phyloP scores from a whole-genome alignment of 257 asterid genomes.

The Plantago elongata region DNA sequence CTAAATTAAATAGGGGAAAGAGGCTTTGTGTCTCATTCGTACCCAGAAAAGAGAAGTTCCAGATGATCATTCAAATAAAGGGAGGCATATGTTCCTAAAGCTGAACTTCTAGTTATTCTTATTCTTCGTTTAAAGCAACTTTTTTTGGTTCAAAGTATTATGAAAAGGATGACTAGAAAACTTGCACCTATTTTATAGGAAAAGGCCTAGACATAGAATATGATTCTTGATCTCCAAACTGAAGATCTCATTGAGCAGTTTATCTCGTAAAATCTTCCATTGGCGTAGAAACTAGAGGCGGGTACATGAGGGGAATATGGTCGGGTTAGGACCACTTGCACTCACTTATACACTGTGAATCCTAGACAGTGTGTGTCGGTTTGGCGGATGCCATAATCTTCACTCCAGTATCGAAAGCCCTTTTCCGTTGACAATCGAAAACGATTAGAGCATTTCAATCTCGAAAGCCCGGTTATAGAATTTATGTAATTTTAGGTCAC shows the following conservation, averaged over 20 bases:
- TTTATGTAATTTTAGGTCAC: too few species aligned
- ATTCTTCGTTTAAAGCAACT: conserved; percentile 11
- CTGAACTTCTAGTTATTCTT: conserved; percentile 30
- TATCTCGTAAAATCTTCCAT: too few species aligned
- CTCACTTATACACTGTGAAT: too few species aligned
- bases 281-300: background rate
- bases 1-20: conserved; percentile 17
- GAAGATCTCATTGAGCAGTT: background rate
- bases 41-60: conserved; percentile 2
- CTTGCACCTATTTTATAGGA: conserved; percentile 1
- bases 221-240: conserved; percentile 7
- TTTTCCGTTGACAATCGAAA: too few species aligned
- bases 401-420: too few species aligned
- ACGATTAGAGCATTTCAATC: too few species aligned
- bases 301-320: background rate
- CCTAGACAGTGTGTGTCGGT: too few species aligned
- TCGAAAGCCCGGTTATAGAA: too few species aligned
- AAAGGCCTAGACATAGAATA: background rate
- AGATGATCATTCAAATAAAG: conserved; percentile 11
- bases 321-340: too few species aligned
- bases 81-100: conserved; percentile 29
- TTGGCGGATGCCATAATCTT: too few species aligned
- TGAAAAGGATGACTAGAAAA: conserved; percentile 3
- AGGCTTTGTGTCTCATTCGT: conserved; percentile 23
- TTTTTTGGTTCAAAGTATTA: conserved; percentile 14